phyloP scores from a whole-genome alignment of 306 rosid genomes.

The Carpinus viminea region DNA sequence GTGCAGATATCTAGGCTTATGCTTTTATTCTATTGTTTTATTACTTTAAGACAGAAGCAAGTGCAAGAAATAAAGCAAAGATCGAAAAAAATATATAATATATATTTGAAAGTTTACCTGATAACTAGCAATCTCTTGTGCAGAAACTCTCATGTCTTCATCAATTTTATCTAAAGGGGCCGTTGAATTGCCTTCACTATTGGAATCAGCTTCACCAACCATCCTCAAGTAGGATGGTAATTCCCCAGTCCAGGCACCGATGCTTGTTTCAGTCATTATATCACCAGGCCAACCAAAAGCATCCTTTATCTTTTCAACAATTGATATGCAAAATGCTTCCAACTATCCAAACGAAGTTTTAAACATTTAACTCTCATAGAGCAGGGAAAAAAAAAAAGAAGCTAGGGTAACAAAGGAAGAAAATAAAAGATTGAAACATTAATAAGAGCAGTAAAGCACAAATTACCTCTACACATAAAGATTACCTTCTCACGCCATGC shows the following conservation, averaged over 20 bases:
- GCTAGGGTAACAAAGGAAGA: conserved; percentile 4
- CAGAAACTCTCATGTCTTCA: conserved; percentile 44
- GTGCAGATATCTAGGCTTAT: neutral
- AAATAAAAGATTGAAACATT: neutral
- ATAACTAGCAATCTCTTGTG: conserved; percentile 87
- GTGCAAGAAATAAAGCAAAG: conserved; percentile 7
- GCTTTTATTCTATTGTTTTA: neutral
- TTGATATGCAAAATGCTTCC: conserved; percentile 61
- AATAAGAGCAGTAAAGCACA: neutral
- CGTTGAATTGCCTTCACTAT: conserved; percentile 43
- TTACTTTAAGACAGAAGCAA: conserved; percentile 2
- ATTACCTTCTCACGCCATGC: neutral
- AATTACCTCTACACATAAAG: neutral
- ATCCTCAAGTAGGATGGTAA: conserved; percentile 64
- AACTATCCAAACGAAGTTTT: conserved; percentile 43
- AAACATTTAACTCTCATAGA: conserved; percentile 27
- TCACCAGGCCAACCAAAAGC: conserved; percentile 75
- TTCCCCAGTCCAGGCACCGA: conserved; percentile 80
- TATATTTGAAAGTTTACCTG: conserved; percentile 51
- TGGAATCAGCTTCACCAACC: conserved; percentile 30
- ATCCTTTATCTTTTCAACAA: conserved; percentile 60
- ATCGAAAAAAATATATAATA: neutral
- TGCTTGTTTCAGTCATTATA: conserved; percentile 48
- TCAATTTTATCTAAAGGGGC: conserved; percentile 44
- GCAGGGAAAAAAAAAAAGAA: conserved; percentile 1